These are phyloP conservation scores for Dacryopinax primogenitus DNA, from an alignment of 768 basidiomycete genomes.

Conservation along the genomic window DNA sequence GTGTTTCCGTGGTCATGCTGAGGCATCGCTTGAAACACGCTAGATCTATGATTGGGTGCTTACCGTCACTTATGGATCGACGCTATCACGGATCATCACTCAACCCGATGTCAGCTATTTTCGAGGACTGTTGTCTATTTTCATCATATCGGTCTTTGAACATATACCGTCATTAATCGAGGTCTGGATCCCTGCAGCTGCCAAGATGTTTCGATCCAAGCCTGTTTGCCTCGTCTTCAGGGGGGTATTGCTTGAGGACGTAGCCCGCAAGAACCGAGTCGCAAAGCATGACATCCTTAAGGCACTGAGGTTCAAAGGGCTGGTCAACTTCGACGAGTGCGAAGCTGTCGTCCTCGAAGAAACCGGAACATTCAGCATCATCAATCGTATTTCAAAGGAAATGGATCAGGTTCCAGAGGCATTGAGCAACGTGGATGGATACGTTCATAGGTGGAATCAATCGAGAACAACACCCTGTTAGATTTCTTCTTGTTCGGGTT, in stretches of 20 bases:
- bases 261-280: background rate
- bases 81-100: background rate
- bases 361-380: background rate
- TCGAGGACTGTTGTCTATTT: background rate
- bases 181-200: background rate
- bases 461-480: background rate
- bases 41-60: conserved; percentile 6
- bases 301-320: background rate
- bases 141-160: conserved; percentile 5
- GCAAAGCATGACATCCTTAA: background rate
- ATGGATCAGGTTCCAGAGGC: background rate
- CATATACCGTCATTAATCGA: background rate
- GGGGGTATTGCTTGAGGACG: background rate
- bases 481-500: background rate
- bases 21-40: too few relatives aligned
- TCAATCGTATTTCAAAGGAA: background rate
- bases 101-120: conserved; percentile 4
- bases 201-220: background rate
- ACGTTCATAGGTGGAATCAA: background rate
- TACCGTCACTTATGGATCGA: conserved; percentile 4
- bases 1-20: too few relatives aligned
- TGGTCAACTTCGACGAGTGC: conserved; percentile 4
- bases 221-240: background rate
- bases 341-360: conserved; percentile 1
- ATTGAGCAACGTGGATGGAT: background rate